These are phyloP conservation scores for Eucalyptus curtisii DNA, from an alignment of 345 rosid genomes.

Conservation along the genomic window DNA sequence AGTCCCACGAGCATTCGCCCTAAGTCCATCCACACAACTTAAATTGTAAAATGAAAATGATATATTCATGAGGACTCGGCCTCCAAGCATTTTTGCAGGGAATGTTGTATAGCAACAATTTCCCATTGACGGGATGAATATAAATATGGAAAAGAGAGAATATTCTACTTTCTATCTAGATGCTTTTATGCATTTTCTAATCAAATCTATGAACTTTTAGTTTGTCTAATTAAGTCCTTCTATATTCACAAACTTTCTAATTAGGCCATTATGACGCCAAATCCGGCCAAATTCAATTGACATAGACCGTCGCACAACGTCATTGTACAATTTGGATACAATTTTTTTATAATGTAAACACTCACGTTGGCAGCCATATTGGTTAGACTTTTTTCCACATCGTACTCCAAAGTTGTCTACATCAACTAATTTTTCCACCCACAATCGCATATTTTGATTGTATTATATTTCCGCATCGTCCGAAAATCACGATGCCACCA, in stretches of 20 bases:
- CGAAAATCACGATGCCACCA: fast-evolving
- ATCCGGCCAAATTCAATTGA: background rate
- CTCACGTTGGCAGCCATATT: background rate
- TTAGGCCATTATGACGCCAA: background rate
- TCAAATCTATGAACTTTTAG: background rate
- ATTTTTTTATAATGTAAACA: background rate
- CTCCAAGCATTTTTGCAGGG: background rate
- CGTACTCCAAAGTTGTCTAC: background rate
- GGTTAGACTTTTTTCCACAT: background rate
- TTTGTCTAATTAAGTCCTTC: background rate
- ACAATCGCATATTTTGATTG: fast-evolving
- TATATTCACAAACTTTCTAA: background rate
- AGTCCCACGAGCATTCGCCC: background rate
- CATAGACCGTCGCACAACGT: fast-evolving
- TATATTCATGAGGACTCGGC: background rate
- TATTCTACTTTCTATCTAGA: background rate
- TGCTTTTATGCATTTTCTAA: background rate
- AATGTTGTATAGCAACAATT: background rate
- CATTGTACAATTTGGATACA: background rate
- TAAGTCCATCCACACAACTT: background rate
- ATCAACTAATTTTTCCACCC: background rate
- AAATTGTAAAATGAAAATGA: background rate
- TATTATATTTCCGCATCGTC: background rate
- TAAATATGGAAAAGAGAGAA: background rate
- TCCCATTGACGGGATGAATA: background rate